phyloP scores from a whole-genome alignment of 2,329 filamentous ascomycete species.

The Colletotrichum cuscutae region DNA sequence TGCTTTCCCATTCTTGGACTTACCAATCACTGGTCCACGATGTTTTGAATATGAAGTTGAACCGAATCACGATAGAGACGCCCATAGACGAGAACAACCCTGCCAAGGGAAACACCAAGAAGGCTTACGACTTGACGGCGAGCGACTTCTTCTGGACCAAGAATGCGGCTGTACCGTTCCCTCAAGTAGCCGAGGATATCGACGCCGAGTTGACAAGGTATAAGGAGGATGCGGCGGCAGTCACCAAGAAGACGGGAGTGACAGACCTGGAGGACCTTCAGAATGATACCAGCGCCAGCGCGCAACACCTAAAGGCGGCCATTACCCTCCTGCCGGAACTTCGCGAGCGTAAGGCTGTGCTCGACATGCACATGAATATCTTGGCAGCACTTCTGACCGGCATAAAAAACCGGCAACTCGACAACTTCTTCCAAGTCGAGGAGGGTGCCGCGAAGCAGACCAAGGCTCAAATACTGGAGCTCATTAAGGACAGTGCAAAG shows the following conservation, averaged over 20 bases:
- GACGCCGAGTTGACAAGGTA: slow-evolving; percentile 93
- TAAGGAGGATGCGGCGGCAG: slow-evolving; percentile 92
- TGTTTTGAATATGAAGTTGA: slow-evolving; percentile 71
- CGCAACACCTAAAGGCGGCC: slow-evolving; percentile 94
- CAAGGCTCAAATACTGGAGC: slow-evolving; percentile 87
- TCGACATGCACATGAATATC: slow-evolving; percentile 99
- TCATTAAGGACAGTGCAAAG: slow-evolving; percentile 83
- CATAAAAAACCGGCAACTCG: slow-evolving; percentile 94
- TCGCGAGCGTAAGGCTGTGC: slow-evolving; percentile 87
- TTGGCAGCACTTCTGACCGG: slow-evolving; percentile 65
- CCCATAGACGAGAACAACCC: slow-evolving; percentile 82
- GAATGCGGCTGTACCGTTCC: slow-evolving; percentile 91
- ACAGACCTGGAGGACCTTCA: slow-evolving; percentile 93
- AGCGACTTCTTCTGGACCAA: slow-evolving; percentile 98
- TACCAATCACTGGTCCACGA: slow-evolving; percentile 86
- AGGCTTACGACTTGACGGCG: slow-evolving; percentile 87
- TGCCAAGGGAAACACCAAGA: slow-evolving; percentile 81
- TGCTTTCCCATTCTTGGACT: slow-evolving; percentile 93
- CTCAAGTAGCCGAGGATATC: slow-evolving; percentile 95
- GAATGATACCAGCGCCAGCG: slow-evolving; percentile 87
- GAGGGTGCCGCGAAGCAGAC: slow-evolving; percentile 92
- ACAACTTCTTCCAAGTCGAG: slow-evolving; percentile 96
- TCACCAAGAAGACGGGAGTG: slow-evolving; percentile 95
- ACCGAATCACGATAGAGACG: slow-evolving; percentile 92
- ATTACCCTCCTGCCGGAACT: slow-evolving; percentile 94